A percentile compares a stretch with the other conserved stretches of the same genome.
These are phyloP conservation scores for Sporobolomyces roseus DNA, from an alignment of 768 basidiomycete genomes.

Conservation along the genomic window DNA sequence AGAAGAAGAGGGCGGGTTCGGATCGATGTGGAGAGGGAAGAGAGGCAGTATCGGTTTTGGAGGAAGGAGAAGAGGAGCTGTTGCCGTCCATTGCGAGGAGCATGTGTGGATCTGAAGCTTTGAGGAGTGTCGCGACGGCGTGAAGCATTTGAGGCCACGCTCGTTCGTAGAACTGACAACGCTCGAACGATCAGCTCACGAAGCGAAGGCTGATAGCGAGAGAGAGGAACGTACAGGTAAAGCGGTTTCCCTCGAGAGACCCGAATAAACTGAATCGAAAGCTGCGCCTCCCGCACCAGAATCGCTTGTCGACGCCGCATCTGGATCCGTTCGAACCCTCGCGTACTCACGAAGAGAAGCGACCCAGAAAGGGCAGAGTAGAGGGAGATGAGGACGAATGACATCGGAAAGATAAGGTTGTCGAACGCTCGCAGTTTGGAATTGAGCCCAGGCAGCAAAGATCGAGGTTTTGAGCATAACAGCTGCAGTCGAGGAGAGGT, in stretches of 20 bases:
- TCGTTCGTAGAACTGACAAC: constrained; percentile 75
- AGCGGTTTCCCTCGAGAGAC: constrained; percentile 82
- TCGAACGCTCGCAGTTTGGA: constrained; percentile 69
- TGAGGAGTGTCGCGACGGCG: constrained; percentile 77
- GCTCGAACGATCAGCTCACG: constrained; percentile 13
- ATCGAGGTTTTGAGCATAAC: constrained; percentile 91
- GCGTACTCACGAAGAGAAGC: constrained; percentile 87
- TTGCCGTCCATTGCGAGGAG: constrained; percentile 77
- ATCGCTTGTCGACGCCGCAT: constrained; percentile 57
- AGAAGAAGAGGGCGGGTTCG: constrained; percentile 78
- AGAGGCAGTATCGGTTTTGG: neutral
- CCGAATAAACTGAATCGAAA: constrained; percentile 76
- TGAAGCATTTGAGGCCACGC: constrained; percentile 79
- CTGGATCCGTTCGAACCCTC: constrained; percentile 80
- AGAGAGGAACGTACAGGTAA: constrained; percentile 67
- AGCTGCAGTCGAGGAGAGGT: constrained; percentile 88
- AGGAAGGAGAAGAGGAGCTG: no score
- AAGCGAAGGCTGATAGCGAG: neutral
- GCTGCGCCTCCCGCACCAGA: constrained; percentile 66
- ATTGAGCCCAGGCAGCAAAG: constrained; percentile 89
- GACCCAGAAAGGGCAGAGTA: constrained; percentile 80
- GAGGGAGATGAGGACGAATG: constrained; percentile 69
- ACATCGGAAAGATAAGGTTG: constrained; percentile 76
- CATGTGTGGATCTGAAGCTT: constrained; percentile 62
- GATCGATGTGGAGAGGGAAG: constrained; percentile 47